Evolutionary conservation across 352 stramenopile genomes (phyloP).

Genomic region (Phytopythium boreale): DNA sequence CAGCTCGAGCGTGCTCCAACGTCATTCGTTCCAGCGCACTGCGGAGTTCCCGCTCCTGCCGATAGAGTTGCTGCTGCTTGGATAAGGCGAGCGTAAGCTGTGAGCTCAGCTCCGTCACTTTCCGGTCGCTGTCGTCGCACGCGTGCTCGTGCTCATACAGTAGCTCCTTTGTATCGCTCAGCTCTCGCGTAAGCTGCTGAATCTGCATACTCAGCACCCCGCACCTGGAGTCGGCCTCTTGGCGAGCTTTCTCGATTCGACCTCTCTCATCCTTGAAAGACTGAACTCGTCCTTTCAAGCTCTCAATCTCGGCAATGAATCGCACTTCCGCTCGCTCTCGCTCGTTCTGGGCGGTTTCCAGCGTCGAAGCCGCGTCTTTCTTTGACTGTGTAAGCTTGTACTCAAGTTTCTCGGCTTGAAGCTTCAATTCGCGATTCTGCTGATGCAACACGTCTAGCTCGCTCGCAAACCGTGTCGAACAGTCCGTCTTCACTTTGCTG

Average conservation of each 20-base stretch:
- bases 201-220: constrained; percentile 41
- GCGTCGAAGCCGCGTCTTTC: constrained; percentile 30
- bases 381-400: constrained; percentile 44
- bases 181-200: constrained; percentile 52
- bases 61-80: constrained; percentile 73
- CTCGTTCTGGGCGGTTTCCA: constrained; percentile 39
- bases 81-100: constrained; percentile 67
- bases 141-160: constrained; percentile 57
- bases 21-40: constrained; percentile 54
- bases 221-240: constrained; percentile 48
- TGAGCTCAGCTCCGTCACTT: constrained; percentile 56
- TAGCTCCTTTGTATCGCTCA: constrained; percentile 53
- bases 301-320: constrained; percentile 58
- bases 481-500: constrained; percentile 71
- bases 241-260: constrained; percentile 38
- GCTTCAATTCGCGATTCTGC: constrained; percentile 64
- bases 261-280: constrained; percentile 64
- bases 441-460: constrained; percentile 53
- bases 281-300: constrained; percentile 40
- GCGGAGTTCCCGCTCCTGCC: constrained; percentile 64
- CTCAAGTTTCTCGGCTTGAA: constrained; percentile 41
- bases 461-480: constrained; percentile 39
- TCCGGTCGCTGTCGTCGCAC: constrained; percentile 69
- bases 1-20: constrained; percentile 59
- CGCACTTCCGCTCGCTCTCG: constrained; percentile 52